Conservation (phyloP, 441 rosid species). For the Croton laevigatus region DNA sequence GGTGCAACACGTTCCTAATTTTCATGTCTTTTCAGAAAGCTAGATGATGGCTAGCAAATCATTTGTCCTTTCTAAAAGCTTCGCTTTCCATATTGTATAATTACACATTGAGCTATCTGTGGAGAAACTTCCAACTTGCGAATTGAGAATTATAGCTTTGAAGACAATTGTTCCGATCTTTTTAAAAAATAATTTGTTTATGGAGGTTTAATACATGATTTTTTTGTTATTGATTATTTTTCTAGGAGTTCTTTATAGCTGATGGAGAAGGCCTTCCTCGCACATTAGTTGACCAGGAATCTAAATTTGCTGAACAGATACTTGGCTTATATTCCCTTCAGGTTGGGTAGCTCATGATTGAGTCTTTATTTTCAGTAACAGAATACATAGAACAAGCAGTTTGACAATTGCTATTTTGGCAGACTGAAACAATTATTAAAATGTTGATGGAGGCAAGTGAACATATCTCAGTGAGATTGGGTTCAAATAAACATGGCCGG, state of each 20-base stretch:
- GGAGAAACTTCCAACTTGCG: not conserved
- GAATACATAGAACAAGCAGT: constrained; percentile 8
- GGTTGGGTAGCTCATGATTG: constrained; percentile 40
- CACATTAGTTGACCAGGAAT: constrained; percentile 79
- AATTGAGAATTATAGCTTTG: constrained; percentile 1
- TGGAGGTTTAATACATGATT: not conserved
- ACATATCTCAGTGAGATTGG: constrained; percentile 61
- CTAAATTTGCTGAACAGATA: constrained; percentile 68
- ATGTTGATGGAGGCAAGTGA: constrained; percentile 93
- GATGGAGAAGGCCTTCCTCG: constrained; percentile 97
- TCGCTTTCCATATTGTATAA: constrained; percentile 10
- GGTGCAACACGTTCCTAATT: not conserved
- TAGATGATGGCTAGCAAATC: not conserved
- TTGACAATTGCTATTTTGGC: constrained; percentile 33
- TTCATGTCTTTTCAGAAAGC: too few species aligned
- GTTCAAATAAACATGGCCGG: constrained; percentile 43
- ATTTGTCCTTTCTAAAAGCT: not conserved
- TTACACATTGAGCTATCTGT: not conserved
- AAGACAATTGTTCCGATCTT: not conserved
- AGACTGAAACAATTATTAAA: constrained; percentile 73
- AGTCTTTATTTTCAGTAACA: constrained; percentile 1
- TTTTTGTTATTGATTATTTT: constrained; percentile 9
- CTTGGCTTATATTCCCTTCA: constrained; percentile 71
- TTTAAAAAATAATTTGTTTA: not conserved
- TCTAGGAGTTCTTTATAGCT: constrained; percentile 89